phyloP scores from a whole-genome alignment of 176 grass and related monocot genomes.

The Cenchrus americanus region DNA sequence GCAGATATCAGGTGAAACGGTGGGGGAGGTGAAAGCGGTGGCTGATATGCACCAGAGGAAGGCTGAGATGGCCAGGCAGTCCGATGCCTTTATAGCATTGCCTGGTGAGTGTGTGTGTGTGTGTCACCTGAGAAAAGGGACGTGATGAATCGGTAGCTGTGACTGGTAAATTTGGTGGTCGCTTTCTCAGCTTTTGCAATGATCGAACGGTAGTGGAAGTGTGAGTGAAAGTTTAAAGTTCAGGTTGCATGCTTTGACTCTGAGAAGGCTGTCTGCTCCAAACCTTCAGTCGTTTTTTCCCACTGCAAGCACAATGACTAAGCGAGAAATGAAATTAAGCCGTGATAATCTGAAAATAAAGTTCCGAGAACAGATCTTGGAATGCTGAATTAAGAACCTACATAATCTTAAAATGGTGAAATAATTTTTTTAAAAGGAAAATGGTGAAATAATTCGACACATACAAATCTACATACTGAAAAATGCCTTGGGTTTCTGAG shows the following conservation, averaged over 20 bases:
- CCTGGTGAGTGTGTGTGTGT: conserved; percentile 18
- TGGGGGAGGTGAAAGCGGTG: conserved; percentile 22
- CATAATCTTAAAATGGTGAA: too few relatives aligned
- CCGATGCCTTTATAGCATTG: conserved; percentile 29
- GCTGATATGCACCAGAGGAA: conserved; percentile 29
- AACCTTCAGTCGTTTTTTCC: neutral
- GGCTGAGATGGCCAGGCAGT: conserved; percentile 26
- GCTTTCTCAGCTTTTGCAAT: conserved; percentile 31
- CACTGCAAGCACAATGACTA: neutral
- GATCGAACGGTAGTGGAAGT: conserved; percentile 10
- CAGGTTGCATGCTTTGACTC: conserved; percentile 17
- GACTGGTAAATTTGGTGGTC: conserved; percentile 26
- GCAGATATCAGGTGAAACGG: conserved; percentile 34
- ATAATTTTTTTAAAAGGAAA: too few relatives aligned
- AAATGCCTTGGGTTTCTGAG: neutral
- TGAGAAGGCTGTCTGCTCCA: neutral
- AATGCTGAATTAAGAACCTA: too few relatives aligned
- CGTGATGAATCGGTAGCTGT: neutral
- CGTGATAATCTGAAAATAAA: neutral
- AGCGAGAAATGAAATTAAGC: neutral
- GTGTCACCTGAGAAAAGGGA: conserved; percentile 23
- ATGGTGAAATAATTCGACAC: neutral
- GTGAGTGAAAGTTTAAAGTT: conserved; percentile 22
- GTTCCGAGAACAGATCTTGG: too few relatives aligned
- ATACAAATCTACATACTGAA: neutral